A percentile compares a stretch with the other conserved stretches of the same genome.
phyloP scores from a whole-genome alignment of 176 grass and related monocot species.

The Ananas comosus region DNA sequence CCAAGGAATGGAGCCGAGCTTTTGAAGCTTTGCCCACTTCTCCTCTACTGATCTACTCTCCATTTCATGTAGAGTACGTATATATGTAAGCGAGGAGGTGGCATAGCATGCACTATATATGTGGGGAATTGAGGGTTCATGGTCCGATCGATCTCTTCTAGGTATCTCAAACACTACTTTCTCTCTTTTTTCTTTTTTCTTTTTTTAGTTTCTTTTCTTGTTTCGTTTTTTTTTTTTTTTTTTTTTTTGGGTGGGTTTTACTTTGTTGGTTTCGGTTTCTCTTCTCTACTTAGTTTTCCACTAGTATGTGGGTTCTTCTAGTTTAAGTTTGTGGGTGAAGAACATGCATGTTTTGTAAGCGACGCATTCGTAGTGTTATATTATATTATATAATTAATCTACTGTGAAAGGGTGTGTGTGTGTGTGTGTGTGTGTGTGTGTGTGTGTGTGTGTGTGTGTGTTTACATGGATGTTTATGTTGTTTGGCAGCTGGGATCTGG shows the following conservation, averaged over 20 bases:
- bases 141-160: constrained; percentile 4
- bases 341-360: neutral
- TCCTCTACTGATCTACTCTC: neutral
- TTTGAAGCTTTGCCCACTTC: neutral
- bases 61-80: too few species aligned
- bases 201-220: neutral
- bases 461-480: neutral
- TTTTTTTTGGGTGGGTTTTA: neutral
- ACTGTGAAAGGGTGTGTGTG: neutral
- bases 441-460: neutral
- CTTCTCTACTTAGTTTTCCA: too few species aligned
- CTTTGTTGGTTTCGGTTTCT: too few species aligned
- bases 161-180: neutral
- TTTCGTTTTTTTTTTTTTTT: neutral
- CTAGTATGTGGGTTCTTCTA: too few species aligned
- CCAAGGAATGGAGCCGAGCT: neutral
- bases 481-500: neutral
- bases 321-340: too few species aligned
- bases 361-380: constrained; percentile 1
- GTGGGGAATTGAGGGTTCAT: constrained; percentile 4
- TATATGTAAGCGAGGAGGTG: neutral
- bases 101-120: neutral
- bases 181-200: neutral
- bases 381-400: neutral
- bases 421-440: neutral